Conservation (phyloP, 768 basidiomycete species). For the Pleurotus platypus region DNA sequence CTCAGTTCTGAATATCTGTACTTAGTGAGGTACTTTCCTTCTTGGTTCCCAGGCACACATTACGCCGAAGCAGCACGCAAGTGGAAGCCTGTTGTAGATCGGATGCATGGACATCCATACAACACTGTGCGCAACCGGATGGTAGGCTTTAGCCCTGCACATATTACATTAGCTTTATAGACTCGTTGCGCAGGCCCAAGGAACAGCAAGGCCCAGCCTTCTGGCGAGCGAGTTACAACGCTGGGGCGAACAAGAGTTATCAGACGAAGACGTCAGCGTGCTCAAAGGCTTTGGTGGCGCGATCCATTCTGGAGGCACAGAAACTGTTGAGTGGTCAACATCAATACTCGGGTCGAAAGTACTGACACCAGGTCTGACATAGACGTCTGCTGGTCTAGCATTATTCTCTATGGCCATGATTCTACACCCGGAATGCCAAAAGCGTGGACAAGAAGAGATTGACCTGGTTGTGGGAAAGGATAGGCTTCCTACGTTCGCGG, state of each 20-base stretch:
- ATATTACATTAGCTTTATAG: too few species aligned
- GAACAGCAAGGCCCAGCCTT: slow-evolving; percentile 14
- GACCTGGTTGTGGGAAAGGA: slow-evolving; percentile 19
- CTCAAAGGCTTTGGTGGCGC: slow-evolving; percentile 22
- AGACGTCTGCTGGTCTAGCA: slow-evolving; percentile 23
- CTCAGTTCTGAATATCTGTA: too few species aligned
- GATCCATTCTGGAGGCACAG: slow-evolving; percentile 36
- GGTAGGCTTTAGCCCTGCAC: slow-evolving; percentile 15
- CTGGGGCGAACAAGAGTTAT: not conserved
- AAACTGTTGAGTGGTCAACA: slow-evolving; percentile 19
- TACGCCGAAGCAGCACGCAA: slow-evolving; percentile 28
- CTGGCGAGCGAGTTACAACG: slow-evolving; percentile 7
- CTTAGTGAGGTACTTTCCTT: slow-evolving; percentile 34
- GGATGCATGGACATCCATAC: slow-evolving; percentile 30
- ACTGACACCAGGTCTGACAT: not conserved
- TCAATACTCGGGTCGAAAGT: too few species aligned
- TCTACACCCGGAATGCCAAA: slow-evolving; percentile 13
- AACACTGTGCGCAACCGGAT: slow-evolving; percentile 19
- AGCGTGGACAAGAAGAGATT: slow-evolving; percentile 25
- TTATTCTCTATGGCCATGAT: slow-evolving; percentile 17
- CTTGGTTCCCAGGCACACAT: slow-evolving; percentile 35
- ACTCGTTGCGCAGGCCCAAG: slow-evolving; percentile 9
- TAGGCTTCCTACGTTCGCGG: slow-evolving; percentile 23
- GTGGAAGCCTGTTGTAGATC: slow-evolving; percentile 22
- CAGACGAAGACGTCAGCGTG: slow-evolving; percentile 11